phyloP scores from a whole-genome alignment of 164 flowering plant genomes.

The Litsea cubeba region DNA sequence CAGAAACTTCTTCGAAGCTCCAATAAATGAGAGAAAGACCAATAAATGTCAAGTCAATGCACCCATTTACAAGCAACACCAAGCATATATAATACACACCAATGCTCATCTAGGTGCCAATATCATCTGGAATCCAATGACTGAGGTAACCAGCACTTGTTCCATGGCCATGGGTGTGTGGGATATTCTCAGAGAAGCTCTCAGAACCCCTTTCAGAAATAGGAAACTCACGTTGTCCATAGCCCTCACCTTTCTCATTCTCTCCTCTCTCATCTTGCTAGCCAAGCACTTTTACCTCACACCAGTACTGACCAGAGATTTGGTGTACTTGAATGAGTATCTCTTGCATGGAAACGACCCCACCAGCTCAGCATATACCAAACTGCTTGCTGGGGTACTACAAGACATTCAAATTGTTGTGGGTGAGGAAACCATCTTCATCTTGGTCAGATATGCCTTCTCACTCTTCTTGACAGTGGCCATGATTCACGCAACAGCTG shows the following conservation, averaged over 20 bases:
- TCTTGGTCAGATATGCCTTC: slow-evolving; percentile 3
- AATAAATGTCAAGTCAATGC: background rate
- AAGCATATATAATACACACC: background rate
- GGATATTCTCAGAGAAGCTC: slow-evolving; percentile 13
- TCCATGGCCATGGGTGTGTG: slow-evolving; percentile 4
- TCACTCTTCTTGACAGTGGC: slow-evolving; percentile 6
- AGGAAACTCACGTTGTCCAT: slow-evolving; percentile 2
- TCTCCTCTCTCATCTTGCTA: slow-evolving; percentile 3
- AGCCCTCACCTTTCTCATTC: slow-evolving; percentile 3
- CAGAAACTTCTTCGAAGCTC: too few relatives aligned
- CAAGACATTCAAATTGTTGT: slow-evolving; percentile 1
- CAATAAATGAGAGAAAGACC: background rate
- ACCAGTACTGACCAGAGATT: background rate
- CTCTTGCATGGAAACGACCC: background rate
- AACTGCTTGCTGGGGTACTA: background rate
- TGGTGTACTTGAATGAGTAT: background rate
- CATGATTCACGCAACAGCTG: slow-evolving; percentile 2
- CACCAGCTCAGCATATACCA: background rate
- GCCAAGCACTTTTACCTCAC: background rate
- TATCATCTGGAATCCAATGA: background rate
- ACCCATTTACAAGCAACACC: background rate
- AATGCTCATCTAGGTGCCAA: background rate
- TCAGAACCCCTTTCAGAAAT: slow-evolving; percentile 7
- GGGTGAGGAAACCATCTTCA: slow-evolving; percentile 9
- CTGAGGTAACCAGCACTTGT: background rate